Evolutionary conservation across 768 basidiomycete genomes (phyloP).

Genomic region (Lepiota brunneoincarnata): DNA sequence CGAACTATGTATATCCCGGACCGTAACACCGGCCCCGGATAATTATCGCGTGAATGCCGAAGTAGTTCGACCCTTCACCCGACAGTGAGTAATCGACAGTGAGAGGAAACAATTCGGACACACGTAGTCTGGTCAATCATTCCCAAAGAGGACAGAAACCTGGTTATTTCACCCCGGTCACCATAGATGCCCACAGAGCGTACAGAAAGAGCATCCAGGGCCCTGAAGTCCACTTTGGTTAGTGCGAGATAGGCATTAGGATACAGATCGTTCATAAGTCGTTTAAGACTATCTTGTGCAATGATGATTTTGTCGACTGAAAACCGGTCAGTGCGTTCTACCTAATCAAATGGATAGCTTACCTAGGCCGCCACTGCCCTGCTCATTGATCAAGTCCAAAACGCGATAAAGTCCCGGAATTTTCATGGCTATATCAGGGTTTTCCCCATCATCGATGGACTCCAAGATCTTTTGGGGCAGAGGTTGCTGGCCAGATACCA

Average conservation of each 20-base stretch:
- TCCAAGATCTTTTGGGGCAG: background rate
- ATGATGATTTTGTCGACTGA: constrained; percentile 66
- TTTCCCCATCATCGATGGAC: background rate
- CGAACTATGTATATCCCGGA: constrained; percentile 50
- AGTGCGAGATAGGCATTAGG: constrained; percentile 53
- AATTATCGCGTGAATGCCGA: constrained; percentile 2
- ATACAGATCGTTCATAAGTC: constrained; percentile 44
- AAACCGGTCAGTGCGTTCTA: background rate
- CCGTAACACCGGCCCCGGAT: constrained; percentile 24
- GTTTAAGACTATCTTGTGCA: constrained; percentile 43
- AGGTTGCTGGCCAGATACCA: no score
- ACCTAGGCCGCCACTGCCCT: constrained; percentile 41
- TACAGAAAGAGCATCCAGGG: constrained; percentile 42
- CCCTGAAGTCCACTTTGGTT: constrained; percentile 55
- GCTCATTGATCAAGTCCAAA: constrained; percentile 19
- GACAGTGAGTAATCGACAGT: background rate
- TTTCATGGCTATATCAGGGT: background rate
- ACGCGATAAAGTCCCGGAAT: constrained; percentile 10
- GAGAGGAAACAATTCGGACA: constrained; percentile 14
- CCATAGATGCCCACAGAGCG: constrained; percentile 60
- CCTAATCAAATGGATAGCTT: constrained; percentile 7
- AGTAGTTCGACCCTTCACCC: constrained; percentile 12
- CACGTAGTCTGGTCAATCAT: constrained; percentile 39
- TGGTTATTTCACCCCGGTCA: constrained; percentile 46
- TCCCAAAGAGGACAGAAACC: constrained; percentile 35